Evolutionary conservation across 192 early-diverging fungal species (phyloP).

Genomic region (Coemansia umbellata): DNA sequence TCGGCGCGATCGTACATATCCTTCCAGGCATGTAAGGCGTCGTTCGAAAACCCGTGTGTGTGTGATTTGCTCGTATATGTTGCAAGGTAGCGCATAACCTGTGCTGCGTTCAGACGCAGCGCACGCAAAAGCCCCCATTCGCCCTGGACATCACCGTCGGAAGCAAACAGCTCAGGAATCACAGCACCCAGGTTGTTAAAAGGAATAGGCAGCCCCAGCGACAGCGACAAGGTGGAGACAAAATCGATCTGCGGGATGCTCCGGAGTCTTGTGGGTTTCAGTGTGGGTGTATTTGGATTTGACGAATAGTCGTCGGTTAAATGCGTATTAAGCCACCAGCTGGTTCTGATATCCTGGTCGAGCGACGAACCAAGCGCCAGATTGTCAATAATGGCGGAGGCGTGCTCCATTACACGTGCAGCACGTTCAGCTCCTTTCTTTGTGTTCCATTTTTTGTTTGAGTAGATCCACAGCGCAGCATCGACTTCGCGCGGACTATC

Average conservation of each 20-base stretch:
- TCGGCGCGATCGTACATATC: constrained; percentile 30
- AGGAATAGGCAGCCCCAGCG: constrained; percentile 85
- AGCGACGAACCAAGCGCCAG: constrained; percentile 32
- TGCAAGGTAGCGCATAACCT: constrained; percentile 51
- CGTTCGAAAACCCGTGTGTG: constrained; percentile 43
- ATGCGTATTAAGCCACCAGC: constrained; percentile 38
- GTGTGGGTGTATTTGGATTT: background rate
- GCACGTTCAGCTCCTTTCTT: constrained; percentile 40
- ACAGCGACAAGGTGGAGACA: constrained; percentile 75
- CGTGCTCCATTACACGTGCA: constrained; percentile 12
- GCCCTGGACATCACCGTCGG: background rate
- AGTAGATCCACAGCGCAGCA: constrained; percentile 81
- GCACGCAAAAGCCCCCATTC: constrained; percentile 53
- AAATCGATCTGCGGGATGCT: constrained; percentile 89
- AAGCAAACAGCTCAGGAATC: constrained; percentile 82
- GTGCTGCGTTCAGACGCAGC: constrained; percentile 62
- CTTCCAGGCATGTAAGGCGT: constrained; percentile 24
- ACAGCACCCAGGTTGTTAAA: constrained; percentile 87
- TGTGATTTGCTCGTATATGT: constrained; percentile 28
- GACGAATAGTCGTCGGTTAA: constrained; percentile 28
- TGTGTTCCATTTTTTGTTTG: constrained; percentile 41
- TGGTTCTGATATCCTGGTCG: constrained; percentile 45
- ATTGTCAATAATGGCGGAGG: constrained; percentile 4
- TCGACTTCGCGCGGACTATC: constrained; percentile 88
- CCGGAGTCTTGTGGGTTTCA: constrained; percentile 41